Percentiles rank a stretch among this genome's conserved stretches.
Evolutionary conservation across 352 stramenopile genomes (phyloP).

Genomic region (Phytophthora citricola): DNA sequence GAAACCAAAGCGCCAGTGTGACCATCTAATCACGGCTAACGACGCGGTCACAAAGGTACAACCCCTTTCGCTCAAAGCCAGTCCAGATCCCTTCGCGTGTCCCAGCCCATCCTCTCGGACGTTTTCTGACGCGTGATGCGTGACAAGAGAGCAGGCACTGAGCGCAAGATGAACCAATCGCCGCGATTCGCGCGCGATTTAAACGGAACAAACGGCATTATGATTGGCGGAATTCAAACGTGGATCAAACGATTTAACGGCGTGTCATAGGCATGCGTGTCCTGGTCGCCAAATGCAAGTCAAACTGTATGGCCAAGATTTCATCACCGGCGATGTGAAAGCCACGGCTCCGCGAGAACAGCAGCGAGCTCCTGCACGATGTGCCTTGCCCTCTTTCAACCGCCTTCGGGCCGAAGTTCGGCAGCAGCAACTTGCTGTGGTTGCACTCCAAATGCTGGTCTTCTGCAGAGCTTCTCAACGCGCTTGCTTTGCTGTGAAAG

Average conservation of each 20-base stretch:
- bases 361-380: conserved; percentile 21
- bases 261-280: conserved; percentile 6
- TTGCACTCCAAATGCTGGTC: conserved; percentile 2
- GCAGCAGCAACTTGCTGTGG: neutral
- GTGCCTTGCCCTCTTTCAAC: conserved; percentile 9
- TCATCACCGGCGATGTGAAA: conserved; percentile 16
- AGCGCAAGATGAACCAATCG: conserved; percentile 37
- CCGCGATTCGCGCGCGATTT: conserved; percentile 1
- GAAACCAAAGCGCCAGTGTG: neutral
- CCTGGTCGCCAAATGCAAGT: conserved; percentile 6
- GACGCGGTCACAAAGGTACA: conserved; percentile 29
- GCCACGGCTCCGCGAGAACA: conserved; percentile 24
- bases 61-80: conserved; percentile 9
- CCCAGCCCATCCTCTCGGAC: conserved; percentile 30
- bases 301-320: conserved; percentile 23
- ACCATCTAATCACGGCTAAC: conserved; percentile 19
- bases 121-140: conserved; percentile 36
- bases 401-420: conserved; percentile 5
- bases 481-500: too few relatives aligned
- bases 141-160: conserved; percentile 33
- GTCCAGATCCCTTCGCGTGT: conserved; percentile 40
- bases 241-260: conserved; percentile 18
- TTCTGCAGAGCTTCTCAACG: too few relatives aligned
- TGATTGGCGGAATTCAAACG: conserved; percentile 26
- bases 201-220: neutral